phyloP scores from a whole-genome alignment of 371 early-diverging fungal species.

The Mucor plumbeus region DNA sequence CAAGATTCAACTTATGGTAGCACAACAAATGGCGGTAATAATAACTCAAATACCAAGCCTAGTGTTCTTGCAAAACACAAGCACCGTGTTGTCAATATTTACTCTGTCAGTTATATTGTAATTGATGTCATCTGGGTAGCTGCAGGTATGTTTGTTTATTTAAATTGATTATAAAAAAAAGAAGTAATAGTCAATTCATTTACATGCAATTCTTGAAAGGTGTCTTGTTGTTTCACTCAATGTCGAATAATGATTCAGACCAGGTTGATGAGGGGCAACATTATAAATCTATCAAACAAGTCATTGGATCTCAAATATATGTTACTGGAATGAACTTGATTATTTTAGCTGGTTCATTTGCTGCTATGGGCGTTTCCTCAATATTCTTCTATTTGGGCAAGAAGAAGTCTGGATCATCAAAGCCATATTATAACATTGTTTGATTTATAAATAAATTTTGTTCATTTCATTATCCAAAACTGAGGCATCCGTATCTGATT shows the following conservation, averaged over 20 bases:
- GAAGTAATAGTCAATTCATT: too few relatives aligned
- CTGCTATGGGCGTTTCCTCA: background rate
- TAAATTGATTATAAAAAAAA: too few relatives aligned
- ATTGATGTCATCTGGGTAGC: slow-evolving; percentile 7
- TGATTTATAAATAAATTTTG: background rate
- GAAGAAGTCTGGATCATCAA: slow-evolving; percentile 2
- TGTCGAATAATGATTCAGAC: background rate
- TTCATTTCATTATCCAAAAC: too few relatives aligned
- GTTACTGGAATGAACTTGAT: background rate
- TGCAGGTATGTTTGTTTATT: slow-evolving; percentile 4
- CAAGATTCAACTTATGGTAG: slow-evolving; percentile 1
- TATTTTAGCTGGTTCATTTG: background rate
- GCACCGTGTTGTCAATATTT: slow-evolving; percentile 12
- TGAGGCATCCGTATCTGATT: too few relatives aligned
- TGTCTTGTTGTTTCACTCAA: background rate
- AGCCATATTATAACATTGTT: slow-evolving; percentile 4
- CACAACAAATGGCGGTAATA: background rate
- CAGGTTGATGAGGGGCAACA: background rate
- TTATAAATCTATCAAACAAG: background rate
- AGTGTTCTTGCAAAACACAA: slow-evolving; percentile 10
- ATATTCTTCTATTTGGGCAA: slow-evolving; percentile 8
- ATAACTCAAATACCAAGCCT: background rate
- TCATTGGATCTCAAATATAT: slow-evolving; percentile 5
- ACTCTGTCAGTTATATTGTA: background rate
- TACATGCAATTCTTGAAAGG: background rate